These are phyloP conservation scores for Globisporangium heterothallicum DNA, from an alignment of 352 stramenopile genomes.

Conservation along the genomic window DNA sequence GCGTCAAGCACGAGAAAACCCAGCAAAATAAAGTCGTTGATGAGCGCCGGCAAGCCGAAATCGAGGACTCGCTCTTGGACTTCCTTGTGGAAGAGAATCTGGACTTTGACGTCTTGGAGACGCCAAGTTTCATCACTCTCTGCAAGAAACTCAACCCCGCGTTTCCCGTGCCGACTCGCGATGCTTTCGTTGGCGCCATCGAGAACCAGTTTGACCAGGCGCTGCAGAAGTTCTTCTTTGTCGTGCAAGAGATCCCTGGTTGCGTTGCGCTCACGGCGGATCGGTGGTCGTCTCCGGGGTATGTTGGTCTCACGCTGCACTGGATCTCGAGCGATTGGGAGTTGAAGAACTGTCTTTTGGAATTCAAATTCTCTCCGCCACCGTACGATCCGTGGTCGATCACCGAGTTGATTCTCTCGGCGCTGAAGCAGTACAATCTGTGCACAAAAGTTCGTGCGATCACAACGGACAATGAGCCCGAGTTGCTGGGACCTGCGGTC, in stretches of 20 bases:
- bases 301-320: constrained; percentile 9
- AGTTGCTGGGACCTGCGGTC: constrained; percentile 1
- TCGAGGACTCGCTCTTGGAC: constrained; percentile 3
- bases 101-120: constrained; percentile 3
- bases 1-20: neutral
- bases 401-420: constrained; percentile 2
- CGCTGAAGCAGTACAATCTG: constrained; percentile 5
- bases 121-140: neutral
- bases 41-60: neutral
- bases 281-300: constrained; percentile 5
- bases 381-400: neutral
- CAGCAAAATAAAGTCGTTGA: neutral
- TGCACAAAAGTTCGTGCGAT: constrained; percentile 8
- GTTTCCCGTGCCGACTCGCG: neutral
- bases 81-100: constrained; percentile 4
- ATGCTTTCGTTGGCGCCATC: neutral
- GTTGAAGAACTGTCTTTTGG: constrained; percentile 8
- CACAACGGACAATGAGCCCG: constrained; percentile 6
- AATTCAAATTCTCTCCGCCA: constrained; percentile 6
- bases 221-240: constrained; percentile 1
- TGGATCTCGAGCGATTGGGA: constrained; percentile 11
- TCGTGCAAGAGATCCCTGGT: constrained; percentile 6
- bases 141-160: constrained; percentile 8
- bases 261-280: constrained; percentile 7
- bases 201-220: constrained; percentile 1